Percentiles rank a stretch among this genome's conserved stretches.
These are phyloP conservation scores for Lodderomyces parapsilosis DNA, from an alignment of 1,139 yeast genomes.

Conservation along the genomic window DNA sequence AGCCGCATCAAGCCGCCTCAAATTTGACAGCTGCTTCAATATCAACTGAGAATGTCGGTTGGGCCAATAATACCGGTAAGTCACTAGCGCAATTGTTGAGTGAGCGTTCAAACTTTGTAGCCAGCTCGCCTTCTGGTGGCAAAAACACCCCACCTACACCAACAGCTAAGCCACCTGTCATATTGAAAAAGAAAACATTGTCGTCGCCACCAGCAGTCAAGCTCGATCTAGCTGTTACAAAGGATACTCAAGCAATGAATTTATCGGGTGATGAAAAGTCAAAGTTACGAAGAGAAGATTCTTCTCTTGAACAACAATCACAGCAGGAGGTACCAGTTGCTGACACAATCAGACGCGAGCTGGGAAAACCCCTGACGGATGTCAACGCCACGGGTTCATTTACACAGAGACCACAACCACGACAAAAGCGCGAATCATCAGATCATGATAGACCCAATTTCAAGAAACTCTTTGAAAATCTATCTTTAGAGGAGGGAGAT, in stretches of 20 bases:
- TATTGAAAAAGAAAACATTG: conserved; percentile 37
- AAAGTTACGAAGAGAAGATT: background rate
- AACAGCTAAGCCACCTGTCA: conserved; percentile 36
- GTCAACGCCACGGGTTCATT: background rate
- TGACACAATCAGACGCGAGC: background rate
- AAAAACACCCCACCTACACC: conserved; percentile 20
- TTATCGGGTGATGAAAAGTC: background rate
- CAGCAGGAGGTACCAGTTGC: background rate
- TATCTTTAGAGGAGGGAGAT: background rate
- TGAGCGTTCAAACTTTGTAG: conserved; percentile 20
- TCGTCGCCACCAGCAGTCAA: conserved; percentile 15
- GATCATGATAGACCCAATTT: conserved; percentile 1
- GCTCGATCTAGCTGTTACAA: conserved; percentile 12
- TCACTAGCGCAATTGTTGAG: conserved; percentile 44
- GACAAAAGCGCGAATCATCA: conserved; percentile 1
- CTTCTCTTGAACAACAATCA: background rate
- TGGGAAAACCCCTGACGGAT: background rate
- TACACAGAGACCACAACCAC: background rate
- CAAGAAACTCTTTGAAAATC: conserved; percentile 1
- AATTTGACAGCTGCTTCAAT: conserved; percentile 3
- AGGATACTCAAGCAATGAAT: conserved; percentile 5
- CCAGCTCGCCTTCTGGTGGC: conserved; percentile 14
- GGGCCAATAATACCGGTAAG: conserved; percentile 22
- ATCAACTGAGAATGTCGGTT: conserved; percentile 17
- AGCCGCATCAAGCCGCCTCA: conserved; percentile 3